Percentiles rank a stretch among this genome's conserved stretches.
These are phyloP conservation scores for Pleurotus eryngii DNA, from an alignment of 768 basidiomycete species.

Conservation along the genomic window DNA sequence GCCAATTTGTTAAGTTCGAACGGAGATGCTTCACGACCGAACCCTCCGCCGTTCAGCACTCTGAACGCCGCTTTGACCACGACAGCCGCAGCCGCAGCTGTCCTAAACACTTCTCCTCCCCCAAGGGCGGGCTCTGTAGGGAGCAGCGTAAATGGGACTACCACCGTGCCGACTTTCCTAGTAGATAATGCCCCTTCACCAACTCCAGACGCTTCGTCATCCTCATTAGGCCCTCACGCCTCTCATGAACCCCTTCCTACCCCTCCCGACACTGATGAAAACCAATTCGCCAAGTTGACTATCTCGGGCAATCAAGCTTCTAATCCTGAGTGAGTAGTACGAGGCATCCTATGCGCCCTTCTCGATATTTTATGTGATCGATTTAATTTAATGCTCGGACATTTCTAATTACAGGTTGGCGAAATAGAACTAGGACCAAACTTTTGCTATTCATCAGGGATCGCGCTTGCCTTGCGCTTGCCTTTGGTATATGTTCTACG, in stretches of 20 bases:
- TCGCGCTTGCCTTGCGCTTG: not conserved
- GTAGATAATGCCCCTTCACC: not conserved
- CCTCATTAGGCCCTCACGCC: not conserved
- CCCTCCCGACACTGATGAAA: not conserved
- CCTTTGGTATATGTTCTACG: too few species aligned
- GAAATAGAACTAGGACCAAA: not conserved
- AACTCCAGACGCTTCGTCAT: not conserved
- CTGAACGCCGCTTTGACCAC: slow-evolving; percentile 42
- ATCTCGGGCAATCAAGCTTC: not conserved
- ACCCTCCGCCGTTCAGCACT: slow-evolving; percentile 42
- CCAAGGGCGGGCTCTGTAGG: not conserved
- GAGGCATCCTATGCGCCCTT: not conserved
- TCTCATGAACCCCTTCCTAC: not conserved
- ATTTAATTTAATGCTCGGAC: not conserved
- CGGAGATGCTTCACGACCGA: slow-evolving; percentile 19
- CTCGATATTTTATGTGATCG: not conserved
- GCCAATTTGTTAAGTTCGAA: slow-evolving; percentile 1
- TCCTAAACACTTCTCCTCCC: slow-evolving; percentile 24
- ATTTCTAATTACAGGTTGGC: not conserved
- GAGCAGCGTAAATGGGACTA: not conserved
- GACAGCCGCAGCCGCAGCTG: slow-evolving; percentile 43
- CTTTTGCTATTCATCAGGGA: not conserved
- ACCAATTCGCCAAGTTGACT: not conserved
- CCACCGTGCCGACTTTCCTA: not conserved
- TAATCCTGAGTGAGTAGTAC: not conserved